Conservation (phyloP, 768 basidiomycete species). For the Termitomyces titanicus region DNA sequence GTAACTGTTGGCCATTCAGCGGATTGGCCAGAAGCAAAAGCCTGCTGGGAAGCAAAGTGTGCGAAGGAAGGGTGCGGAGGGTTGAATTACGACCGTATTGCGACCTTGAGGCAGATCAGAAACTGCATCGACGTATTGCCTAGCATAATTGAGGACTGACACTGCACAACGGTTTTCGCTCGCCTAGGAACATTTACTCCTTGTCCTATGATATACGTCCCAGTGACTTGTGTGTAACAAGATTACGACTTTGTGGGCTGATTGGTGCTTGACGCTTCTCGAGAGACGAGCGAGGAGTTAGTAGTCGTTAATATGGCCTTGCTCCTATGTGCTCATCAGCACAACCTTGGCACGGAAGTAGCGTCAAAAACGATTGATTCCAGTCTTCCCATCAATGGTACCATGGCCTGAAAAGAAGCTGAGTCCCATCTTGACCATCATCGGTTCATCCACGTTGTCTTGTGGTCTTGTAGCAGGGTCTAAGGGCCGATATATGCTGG, state of each 20-base stretch:
- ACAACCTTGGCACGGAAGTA: conserved; percentile 15
- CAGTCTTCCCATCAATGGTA: conserved; percentile 9
- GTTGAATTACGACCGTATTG: conserved; percentile 55
- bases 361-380: conserved; percentile 16
- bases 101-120: conserved; percentile 55
- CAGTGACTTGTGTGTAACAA: too few relatives aligned
- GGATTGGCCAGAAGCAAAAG: conserved; percentile 55
- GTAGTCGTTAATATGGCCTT: too few relatives aligned
- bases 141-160: conserved; percentile 28
- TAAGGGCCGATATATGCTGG: background rate
- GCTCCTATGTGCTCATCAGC: too few relatives aligned
- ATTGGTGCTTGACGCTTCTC: too few relatives aligned
- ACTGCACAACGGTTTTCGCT: background rate
- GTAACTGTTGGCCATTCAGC: conserved; percentile 36
- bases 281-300: too few relatives aligned
- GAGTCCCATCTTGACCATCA: background rate
- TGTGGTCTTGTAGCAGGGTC: background rate
- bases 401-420: background rate
- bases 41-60: conserved; percentile 63
- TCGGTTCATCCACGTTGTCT: background rate
- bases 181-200: too few relatives aligned
- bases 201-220: too few relatives aligned
- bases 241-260: too few relatives aligned
- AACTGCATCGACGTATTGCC: conserved; percentile 55
- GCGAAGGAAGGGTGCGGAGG: conserved; percentile 45